A percentile compares a stretch with the other conserved stretches of the same genome.
Conservation (phyloP, 805 yeast species). For the Debaryomyces prosopidis region DNA sequence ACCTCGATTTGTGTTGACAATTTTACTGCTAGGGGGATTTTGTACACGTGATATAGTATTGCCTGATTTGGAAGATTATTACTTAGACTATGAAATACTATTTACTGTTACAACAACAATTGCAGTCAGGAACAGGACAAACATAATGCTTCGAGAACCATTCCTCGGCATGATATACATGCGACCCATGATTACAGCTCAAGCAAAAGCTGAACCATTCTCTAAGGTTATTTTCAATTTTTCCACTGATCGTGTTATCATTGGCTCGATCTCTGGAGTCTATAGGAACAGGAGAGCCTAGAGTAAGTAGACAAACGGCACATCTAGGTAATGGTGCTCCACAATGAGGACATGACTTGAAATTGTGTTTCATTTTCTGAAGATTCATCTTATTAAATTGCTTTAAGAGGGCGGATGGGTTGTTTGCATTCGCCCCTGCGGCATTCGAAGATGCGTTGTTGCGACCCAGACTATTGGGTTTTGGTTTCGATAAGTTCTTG, state of each 20-base stretch:
- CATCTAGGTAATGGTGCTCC: constrained; percentile 87
- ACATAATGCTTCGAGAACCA: constrained; percentile 88
- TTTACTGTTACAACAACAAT: constrained; percentile 73
- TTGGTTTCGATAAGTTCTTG: constrained; percentile 55
- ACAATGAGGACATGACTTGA: constrained; percentile 72
- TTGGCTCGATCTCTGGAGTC: constrained; percentile 31
- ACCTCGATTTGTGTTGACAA: constrained; percentile 5
- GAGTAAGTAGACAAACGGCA: constrained; percentile 78
- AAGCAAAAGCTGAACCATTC: constrained; percentile 93
- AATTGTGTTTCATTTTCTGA: constrained; percentile 19
- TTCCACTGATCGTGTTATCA: constrained; percentile 14
- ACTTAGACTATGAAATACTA: constrained; percentile 13
- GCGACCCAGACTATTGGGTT: constrained; percentile 11
- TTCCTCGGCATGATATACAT: constrained; percentile 92
- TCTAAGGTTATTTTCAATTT: constrained; percentile 49
- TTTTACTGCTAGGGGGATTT: not conserved
- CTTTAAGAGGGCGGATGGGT: constrained; percentile 24
- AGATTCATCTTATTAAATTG: constrained; percentile 33
- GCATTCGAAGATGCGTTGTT: constrained; percentile 1
- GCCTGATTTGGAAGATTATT: not conserved
- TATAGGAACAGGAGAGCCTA: constrained; percentile 65
- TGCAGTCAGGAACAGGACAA: constrained; percentile 94
- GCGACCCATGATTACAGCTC: constrained; percentile 91
- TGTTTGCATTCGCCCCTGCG: constrained; percentile 11
- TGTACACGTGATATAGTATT: not conserved